phyloP scores from a whole-genome alignment of 345 rosid species.

The Salix udensis region DNA sequence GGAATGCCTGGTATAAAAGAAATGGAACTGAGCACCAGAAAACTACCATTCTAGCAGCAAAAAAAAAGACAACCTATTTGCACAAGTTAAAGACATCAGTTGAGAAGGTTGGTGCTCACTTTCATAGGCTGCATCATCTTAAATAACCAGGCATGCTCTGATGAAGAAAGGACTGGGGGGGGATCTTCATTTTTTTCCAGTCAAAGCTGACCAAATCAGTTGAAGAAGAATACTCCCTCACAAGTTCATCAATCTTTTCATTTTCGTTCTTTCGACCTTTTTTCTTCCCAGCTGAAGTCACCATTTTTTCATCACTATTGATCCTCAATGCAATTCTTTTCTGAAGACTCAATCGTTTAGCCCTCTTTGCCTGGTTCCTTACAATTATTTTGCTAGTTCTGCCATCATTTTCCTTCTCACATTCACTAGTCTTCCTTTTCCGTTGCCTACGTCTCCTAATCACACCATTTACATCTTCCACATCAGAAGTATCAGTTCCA shows the following conservation, averaged over 20 bases:
- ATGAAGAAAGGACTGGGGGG: conserved; percentile 79
- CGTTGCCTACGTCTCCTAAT: conserved; percentile 30
- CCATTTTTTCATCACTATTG: conserved; percentile 32
- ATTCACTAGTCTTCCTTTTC: conserved; percentile 41
- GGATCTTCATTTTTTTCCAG: conserved; percentile 95
- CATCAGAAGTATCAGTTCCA: conserved; percentile 30
- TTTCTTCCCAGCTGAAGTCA: conserved; percentile 13
- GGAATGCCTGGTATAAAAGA: conserved; percentile 45
- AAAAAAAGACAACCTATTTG: neutral
- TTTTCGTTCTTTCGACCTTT: conserved; percentile 37
- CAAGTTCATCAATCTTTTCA: conserved; percentile 68
- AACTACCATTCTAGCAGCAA: neutral
- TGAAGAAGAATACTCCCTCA: conserved; percentile 68
- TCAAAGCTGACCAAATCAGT: conserved; percentile 72
- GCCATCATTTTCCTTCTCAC: conserved; percentile 26
- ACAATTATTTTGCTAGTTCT: conserved; percentile 33
- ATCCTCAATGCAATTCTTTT: conserved; percentile 54
- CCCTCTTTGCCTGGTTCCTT: conserved; percentile 43
- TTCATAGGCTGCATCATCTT: conserved; percentile 93
- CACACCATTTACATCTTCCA: conserved; percentile 28
- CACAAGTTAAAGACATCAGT: neutral
- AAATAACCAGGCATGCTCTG: conserved; percentile 88
- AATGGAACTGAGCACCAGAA: conserved; percentile 22
- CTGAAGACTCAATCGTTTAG: conserved; percentile 66
- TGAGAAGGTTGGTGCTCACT: conserved; percentile 31